Base-by-base conservation (phyloP, 495 filamentous ascomycete species). In the Penicillium canescens region DNA sequence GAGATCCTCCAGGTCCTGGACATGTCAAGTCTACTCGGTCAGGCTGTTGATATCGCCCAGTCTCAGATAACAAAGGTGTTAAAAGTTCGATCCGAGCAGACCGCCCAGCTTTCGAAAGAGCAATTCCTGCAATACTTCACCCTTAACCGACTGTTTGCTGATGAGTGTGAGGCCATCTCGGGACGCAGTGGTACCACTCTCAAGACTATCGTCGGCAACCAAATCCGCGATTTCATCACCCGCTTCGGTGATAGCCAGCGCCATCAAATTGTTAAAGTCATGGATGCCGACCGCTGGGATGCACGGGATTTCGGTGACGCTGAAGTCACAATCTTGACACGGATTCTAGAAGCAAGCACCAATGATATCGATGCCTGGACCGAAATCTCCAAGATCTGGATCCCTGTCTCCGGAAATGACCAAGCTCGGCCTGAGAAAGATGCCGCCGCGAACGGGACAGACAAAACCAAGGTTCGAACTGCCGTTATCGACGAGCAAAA, bases 141-240 rank as follows among this genome's bases (percentile, higher is more conserved):
- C 7, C 82, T 99, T 16, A 98, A 97, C 59, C 83, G 92, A 23
- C 83, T 96, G 20, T 99, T 98, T 62, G 90, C 91, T 7, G 95
- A 96, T 60, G 94, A 99, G 66, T 99, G 94, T 60, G 94, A 99
- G 68, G 90, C 94, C 3, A 90, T 97, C 13, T 96, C 91, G 12
- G 94, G 94, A 3, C 83, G 94, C 48, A 86, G 90, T 47, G 92
- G 92, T 3, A 87, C 85, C 6, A 80, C 86, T 1, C 76, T 98
- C 24, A 96, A 96, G 66, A 93, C 83, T 3, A 80, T 96, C 2
- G 90, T 98, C 35, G 93, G 96, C 56, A 85, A 83, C 44, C 94
- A 98, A 53, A 97, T 98, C 62, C 86, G 84, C 42, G 91, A 96
- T 26, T 98, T 93, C 59, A 87, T 97, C 41, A 78, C 84, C 31